These are phyloP conservation scores for Globisporangium nagaii DNA, from an alignment of 352 stramenopile species.

Conservation along the genomic window DNA sequence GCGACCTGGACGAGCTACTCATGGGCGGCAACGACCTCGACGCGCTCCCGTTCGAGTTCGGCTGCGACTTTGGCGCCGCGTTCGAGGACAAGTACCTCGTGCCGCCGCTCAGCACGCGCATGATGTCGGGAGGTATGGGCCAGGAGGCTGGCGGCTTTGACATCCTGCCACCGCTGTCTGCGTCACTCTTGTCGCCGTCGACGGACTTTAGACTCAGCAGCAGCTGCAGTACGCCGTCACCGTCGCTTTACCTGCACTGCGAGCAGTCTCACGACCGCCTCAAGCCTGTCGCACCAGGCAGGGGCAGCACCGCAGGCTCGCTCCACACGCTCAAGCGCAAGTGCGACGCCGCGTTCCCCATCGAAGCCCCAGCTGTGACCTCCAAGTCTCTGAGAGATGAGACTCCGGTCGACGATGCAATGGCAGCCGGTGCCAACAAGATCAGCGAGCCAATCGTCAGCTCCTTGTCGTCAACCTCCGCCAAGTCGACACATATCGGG, in stretches of 20 bases:
- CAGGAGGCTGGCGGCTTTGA: constrained; percentile 6
- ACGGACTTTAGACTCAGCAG: neutral
- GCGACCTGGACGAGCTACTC: constrained; percentile 33
- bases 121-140: neutral
- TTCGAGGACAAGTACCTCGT: constrained; percentile 30
- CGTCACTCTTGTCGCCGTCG: constrained; percentile 7
- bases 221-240: neutral
- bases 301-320: neutral
- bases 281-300: neutral
- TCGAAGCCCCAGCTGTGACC: neutral
- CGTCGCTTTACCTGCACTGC: constrained; percentile 1
- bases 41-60: constrained; percentile 32
- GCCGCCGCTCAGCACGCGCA: neutral
- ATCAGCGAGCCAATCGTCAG: neutral
- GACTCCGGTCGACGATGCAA: neutral
- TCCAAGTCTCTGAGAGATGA: neutral
- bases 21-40: constrained; percentile 24
- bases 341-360: neutral
- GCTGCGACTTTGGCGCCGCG: constrained; percentile 29
- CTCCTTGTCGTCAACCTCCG: neutral
- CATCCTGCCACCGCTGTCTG: constrained; percentile 6
- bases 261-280: constrained; percentile 1
- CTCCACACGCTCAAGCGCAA: constrained; percentile 1
- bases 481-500: constrained; percentile 39
- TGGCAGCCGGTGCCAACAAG: too few species aligned